Evolutionary conservation across 768 basidiomycete species (phyloP), one percentile per base, ranked within the genome.

Genomic region (Suillus paluster): DNA sequence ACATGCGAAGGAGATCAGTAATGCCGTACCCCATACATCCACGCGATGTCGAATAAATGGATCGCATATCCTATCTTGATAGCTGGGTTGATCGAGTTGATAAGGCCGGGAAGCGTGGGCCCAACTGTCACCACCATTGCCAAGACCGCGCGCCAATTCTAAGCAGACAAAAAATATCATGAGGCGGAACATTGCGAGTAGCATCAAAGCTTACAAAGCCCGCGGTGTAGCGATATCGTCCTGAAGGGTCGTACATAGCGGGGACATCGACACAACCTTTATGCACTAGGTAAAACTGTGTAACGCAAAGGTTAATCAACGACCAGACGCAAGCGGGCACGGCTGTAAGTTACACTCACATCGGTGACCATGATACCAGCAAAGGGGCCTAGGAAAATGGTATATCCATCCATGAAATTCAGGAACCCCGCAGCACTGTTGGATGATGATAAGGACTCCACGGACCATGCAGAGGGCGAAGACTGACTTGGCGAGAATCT

Each of bases 121-220:
- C 85, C 80, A 0, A 93, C n/a, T 86, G 5, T 73, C 23, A 94
- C 70, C 12, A 94, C 75, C 0, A 93, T 86, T 2, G 84, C 81
- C 4, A 84, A 81, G 2, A n/a, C n/a, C n/a, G 93, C 92, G 27
- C 92, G 81, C 90, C 92, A 94, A 74, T 96, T 95, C 90, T 92
- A n/a, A n/a, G 52, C 15, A 25, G n/a, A 58, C 38, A 30, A 44
- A n/a, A 8, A 25, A 34, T 41, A 2, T 21, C 33, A 38, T 59
- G 19, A 9, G 60, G 19, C 14, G 46, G 41, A 21, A 41, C 3
- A 19, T 12, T 54, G 36, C 7, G 10, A 34, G 17, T n/a, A 50
- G 46, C 42, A 44, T 27, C 38, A n/a, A 66, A 19, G 79, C 87
- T 64, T 71, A 92, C 92, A 57, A 90, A 82, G 57, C 94, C 92